A percentile compares a stretch with the other conserved stretches of the same genome.
These are phyloP conservation scores for Hirsutella thompsonii DNA, from an alignment of 2,329 filamentous ascomycete species.

Conservation along the genomic window DNA sequence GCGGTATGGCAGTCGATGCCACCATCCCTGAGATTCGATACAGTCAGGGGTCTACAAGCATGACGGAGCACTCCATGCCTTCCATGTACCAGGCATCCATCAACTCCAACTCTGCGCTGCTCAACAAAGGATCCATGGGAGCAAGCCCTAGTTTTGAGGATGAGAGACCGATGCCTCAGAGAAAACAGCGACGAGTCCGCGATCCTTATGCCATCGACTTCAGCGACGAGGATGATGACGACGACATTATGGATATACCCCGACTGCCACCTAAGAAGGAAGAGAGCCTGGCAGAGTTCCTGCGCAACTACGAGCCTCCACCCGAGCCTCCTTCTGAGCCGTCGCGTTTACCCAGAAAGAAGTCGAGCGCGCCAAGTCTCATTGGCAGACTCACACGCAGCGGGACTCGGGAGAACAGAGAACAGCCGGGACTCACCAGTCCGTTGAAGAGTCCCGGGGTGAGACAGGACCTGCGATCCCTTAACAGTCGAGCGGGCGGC, in stretches of 20 bases:
- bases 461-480: constrained; percentile 18
- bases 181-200: constrained; percentile 64
- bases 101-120: constrained; percentile 63
- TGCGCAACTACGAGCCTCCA: constrained; percentile 57
- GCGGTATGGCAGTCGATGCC: constrained; percentile 44
- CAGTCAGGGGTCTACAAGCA: constrained; percentile 42
- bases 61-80: constrained; percentile 43
- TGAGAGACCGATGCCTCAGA: constrained; percentile 47
- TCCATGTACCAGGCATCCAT: constrained; percentile 47
- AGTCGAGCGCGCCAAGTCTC: constrained; percentile 47
- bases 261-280: constrained; percentile 32
- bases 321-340: constrained; percentile 27
- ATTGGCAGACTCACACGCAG: constrained; percentile 42
- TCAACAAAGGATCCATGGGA: constrained; percentile 24
- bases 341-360: constrained; percentile 42
- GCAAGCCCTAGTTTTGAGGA: constrained; percentile 30
- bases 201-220: constrained; percentile 92
- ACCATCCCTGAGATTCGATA: constrained; percentile 41
- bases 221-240: constrained; percentile 47
- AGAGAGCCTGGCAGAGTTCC: constrained; percentile 62
- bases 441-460: constrained; percentile 12
- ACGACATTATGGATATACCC: constrained; percentile 27
- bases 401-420: constrained; percentile 11
- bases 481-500: constrained; percentile 25
- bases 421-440: constrained; percentile 13